Percentiles rank a stretch among this genome's conserved stretches.
Conservation (phyloP, 352 stramenopile genomes). For the Pythium coloratum region DNA sequence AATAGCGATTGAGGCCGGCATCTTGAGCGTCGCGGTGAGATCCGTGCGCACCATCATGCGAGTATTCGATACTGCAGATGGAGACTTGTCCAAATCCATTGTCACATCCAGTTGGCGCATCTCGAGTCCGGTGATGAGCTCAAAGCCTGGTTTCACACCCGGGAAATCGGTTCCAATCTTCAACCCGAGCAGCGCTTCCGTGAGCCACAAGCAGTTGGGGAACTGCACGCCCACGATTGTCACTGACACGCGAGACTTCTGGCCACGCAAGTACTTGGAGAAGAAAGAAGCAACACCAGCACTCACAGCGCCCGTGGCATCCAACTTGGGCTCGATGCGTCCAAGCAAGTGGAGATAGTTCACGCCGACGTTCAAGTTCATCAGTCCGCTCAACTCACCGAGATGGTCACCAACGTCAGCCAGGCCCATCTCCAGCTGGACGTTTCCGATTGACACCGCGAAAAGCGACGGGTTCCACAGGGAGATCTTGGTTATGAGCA, state of each 20-base stretch:
- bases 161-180: conserved; percentile 65
- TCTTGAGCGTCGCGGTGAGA: conserved; percentile 64
- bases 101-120: conserved; percentile 76
- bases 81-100: conserved; percentile 19
- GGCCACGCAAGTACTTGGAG: conserved; percentile 60
- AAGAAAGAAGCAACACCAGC: conserved; percentile 58
- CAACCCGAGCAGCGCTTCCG: conserved; percentile 55
- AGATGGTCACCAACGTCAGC: conserved; percentile 27
- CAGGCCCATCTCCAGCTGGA: conserved; percentile 49
- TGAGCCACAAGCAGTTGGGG: conserved; percentile 60
- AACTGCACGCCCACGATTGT: conserved; percentile 53
- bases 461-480: conserved; percentile 77
- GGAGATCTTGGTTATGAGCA: conserved; percentile 56
- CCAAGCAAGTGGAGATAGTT: conserved; percentile 55
- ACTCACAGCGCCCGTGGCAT: conserved; percentile 49
- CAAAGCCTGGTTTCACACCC: conserved; percentile 52
- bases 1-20: conserved; percentile 71
- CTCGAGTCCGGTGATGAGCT: conserved; percentile 63
- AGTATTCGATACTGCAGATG: conserved; percentile 46
- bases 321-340: conserved; percentile 42
- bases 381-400: conserved; percentile 46
- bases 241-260: conserved; percentile 55
- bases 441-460: conserved; percentile 55
- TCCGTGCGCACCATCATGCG: conserved; percentile 70
- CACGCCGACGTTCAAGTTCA: conserved; percentile 53